Base-by-base conservation (phyloP, 2,329 filamentous ascomycete species). In the Fusarium sp. region DNA sequence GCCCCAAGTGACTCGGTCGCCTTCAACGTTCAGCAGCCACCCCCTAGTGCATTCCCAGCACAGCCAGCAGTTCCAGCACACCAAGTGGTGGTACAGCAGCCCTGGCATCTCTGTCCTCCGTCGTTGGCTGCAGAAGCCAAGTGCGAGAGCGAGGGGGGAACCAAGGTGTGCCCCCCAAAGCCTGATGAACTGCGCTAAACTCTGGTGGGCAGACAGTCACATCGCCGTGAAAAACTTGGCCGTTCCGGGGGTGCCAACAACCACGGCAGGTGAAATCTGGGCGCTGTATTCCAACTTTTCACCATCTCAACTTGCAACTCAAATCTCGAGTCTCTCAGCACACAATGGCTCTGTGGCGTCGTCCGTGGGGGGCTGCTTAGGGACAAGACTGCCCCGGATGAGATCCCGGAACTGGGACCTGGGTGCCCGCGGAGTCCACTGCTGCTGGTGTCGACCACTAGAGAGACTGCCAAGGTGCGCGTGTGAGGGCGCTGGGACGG, bases 401-500 rank as follows among this genome's bases (percentile, higher is more conserved):
- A 69, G 48, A 68, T 78, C 64, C 50, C 65, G 65, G 65, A 50
- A 39, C 66, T 37, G 41, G 67, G 67, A 57, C 52, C 33, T 58
- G 43, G 29, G 50, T 66, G 31, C 45, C 69, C 54, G 48, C 71
- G 57, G 71, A 52, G 67, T 59, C 54, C 56, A 66, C 61, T 56
- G 67, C 39, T 68, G 37, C 61, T 60, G 63, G 52, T 31, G 50
- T 73, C 65, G 62, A 61, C 67, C 75, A 73, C 61, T 73, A 63
- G 60, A 73, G 65, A 48, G 64, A 68, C 50, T 24, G 31, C 63
- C 57, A 68, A 59, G 68, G 72, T 65, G 74, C 64, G 68, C 76
- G 74, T 75, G 70, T 68, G 76, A 76, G 60, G 69, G 58, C 56
- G 52, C 63, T 67, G 73, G 65, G 68, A 76, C 66, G 68, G 76